Evolutionary conservation across 2,329 filamentous ascomycete species (phyloP), one percentile per base, ranked within the genome.

Genomic region (Apiospora hydei): DNA sequence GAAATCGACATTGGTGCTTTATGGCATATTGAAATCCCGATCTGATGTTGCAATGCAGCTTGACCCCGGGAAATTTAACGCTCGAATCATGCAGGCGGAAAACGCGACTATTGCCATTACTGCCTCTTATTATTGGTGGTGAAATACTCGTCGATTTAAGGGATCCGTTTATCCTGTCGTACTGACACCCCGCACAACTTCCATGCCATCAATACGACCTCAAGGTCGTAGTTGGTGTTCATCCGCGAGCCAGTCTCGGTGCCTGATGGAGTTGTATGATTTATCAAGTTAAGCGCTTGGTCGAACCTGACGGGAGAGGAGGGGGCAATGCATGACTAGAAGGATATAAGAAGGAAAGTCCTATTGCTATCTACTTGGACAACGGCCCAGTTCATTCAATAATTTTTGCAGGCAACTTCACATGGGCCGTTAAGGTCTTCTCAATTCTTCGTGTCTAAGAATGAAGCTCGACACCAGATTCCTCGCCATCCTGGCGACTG

Each of bases 141-240:
- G 57, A 64, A 64, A 41, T 41, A 7, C 57, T 41, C 21, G 53
- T 24, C 2, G 7, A 24, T n/a, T 64, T 10, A 13, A 41, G 18
- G n/a, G 10, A 14, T 10, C 30, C 41, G 26, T 43, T 64, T 41
- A 64, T 41, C n/a, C 34, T 41, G 18, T 18, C 34, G 34, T 21
- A 7, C 57, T 41, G 16, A 30, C 34, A 64, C 30, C 57, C 34
- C 57, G 57, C 57, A 64, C 34, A 41, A 10, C 34, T 64, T 38
- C 34, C 57, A 64, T 41, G 30, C 57, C 57, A 64, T 41, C 34
- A 41, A 64, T 64, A 41, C 57, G 34, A 64, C 57, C 57, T 64
- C 8, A n/a, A 8, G 1, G 30, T 38, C 2, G 57, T n/a, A 64
- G 21, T 10, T 24, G 10, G 18, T 5, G 21, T 6, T 21, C 21